Percentiles rank a stretch among this genome's conserved stretches.
Conservation (phyloP, 192 early-diverging fungal species). For the Backusella westeae region DNA sequence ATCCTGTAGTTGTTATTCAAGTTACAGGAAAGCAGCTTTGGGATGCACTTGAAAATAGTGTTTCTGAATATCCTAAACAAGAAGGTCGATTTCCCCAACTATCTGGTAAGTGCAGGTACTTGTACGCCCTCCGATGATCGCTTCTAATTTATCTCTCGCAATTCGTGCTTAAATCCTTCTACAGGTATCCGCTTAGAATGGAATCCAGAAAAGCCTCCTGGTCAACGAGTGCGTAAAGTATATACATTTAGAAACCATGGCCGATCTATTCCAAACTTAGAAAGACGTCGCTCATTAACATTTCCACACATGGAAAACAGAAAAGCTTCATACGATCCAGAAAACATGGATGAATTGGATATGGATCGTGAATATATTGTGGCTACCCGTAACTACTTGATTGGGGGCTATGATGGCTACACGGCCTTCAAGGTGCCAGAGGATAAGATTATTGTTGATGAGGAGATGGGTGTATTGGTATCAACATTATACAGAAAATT, state of each 20-base stretch:
- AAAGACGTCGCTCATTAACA: neutral
- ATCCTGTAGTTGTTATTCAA: constrained; percentile 61
- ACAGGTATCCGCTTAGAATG: constrained; percentile 57
- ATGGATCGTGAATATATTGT: constrained; percentile 47
- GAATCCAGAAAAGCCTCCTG: constrained; percentile 48
- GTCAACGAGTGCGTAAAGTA: constrained; percentile 49
- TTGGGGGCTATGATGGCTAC: constrained; percentile 62
- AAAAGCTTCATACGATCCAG: constrained; percentile 21
- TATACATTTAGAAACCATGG: constrained; percentile 8
- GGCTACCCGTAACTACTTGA: constrained; percentile 63
- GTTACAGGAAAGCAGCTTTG: constrained; percentile 61
- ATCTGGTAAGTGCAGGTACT: constrained; percentile 19
- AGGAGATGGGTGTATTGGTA: constrained; percentile 60
- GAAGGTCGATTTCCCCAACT: constrained; percentile 71
- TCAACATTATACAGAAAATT: constrained; percentile 54
- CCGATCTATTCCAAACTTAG: neutral
- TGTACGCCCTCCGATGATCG: neutral
- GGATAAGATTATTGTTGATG: constrained; percentile 52
- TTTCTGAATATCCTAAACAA: constrained; percentile 65
- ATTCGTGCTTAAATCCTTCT: neutral
- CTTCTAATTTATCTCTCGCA: neutral
- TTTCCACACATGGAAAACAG: constrained; percentile 24
- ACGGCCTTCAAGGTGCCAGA: constrained; percentile 35
- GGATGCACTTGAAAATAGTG: constrained; percentile 60
- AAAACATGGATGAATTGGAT: constrained; percentile 45